These are phyloP conservation scores for Epichloe sibirici DNA, from an alignment of 2,329 filamentous ascomycete species.

Conservation along the genomic window DNA sequence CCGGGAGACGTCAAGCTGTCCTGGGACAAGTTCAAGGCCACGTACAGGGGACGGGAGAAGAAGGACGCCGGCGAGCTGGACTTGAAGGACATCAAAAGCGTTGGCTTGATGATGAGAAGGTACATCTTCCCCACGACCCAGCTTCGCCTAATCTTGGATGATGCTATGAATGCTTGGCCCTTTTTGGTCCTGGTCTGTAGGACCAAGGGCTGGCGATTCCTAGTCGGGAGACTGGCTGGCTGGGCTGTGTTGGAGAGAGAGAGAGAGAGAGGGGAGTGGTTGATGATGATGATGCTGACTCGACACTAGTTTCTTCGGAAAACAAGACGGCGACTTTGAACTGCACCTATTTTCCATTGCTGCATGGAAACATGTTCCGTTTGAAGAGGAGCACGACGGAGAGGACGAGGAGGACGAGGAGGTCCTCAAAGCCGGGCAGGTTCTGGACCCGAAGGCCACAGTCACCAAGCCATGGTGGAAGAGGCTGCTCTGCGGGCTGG, in stretches of 20 bases:
- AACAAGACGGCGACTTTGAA: conserved; percentile 55
- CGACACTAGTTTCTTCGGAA: conserved; percentile 55
- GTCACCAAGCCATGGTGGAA: conserved; percentile 13
- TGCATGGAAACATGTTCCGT: conserved; percentile 12
- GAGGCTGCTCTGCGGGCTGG: conserved; percentile 16
- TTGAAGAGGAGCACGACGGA: background rate
- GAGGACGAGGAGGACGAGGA: conserved; percentile 11
- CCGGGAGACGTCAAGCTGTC: conserved; percentile 38
- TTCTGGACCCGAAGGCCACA: background rate
- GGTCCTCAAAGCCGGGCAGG: conserved; percentile 3
- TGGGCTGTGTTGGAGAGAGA: too few relatives aligned
- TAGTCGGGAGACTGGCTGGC: too few relatives aligned
- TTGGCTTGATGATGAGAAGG: conserved; percentile 77
- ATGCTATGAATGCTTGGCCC: too few relatives aligned
- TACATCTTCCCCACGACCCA: conserved; percentile 22
- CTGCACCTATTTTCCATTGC: conserved; percentile 19
- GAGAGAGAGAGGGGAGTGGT: too few relatives aligned
- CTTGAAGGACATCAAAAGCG: conserved; percentile 45
- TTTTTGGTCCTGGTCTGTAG: too few relatives aligned
- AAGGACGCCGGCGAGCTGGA: conserved; percentile 49
- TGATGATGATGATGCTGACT: conserved; percentile 11
- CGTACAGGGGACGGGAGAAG: conserved; percentile 58
- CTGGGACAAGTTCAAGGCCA: conserved; percentile 56
- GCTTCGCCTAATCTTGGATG: too few relatives aligned
- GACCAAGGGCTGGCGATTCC: too few relatives aligned